Conservation (phyloP, 2,329 filamentous ascomycete genomes). For the Podosphaera xanthii region DNA sequence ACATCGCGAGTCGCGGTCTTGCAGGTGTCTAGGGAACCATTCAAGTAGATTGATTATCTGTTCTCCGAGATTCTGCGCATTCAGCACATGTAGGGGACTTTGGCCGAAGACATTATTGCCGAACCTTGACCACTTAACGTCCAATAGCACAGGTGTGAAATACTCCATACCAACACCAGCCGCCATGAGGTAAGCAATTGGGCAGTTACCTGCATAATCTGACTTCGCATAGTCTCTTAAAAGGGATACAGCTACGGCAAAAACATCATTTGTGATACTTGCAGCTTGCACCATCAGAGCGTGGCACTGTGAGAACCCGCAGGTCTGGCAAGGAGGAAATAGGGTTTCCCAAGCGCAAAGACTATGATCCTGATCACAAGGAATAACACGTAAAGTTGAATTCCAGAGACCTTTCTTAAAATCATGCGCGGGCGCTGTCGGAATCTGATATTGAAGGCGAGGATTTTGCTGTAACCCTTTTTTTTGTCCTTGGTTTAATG, state of each 20-base stretch:
- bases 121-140: conserved; percentile 2
- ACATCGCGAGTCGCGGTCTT: conserved; percentile 9
- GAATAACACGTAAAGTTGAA: conserved; percentile 7
- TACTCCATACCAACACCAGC: conserved; percentile 10
- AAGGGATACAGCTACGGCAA: conserved; percentile 5
- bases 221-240: conserved; percentile 3
- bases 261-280: conserved; percentile 5
- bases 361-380: conserved; percentile 9
- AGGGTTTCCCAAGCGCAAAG: conserved; percentile 5
- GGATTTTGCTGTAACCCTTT: background rate
- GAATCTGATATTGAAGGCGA: background rate
- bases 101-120: conserved; percentile 9
- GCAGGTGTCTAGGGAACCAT: conserved; percentile 5
- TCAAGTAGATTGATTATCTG: conserved; percentile 6
- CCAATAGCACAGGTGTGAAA: conserved; percentile 4
- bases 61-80: conserved; percentile 8
- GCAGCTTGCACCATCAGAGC: conserved; percentile 9
- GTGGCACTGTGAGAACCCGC: conserved; percentile 9
- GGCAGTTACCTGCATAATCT: conserved; percentile 10
- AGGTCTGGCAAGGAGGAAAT: conserved; percentile 6
- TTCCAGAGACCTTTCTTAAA: conserved; percentile 7
- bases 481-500: background rate
- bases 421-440: conserved; percentile 6
- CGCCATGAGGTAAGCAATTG: conserved; percentile 9
- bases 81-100: conserved; percentile 9